phyloP scores from a whole-genome alignment of 2,329 filamentous ascomycete species.

The Fusarium sp. region DNA sequence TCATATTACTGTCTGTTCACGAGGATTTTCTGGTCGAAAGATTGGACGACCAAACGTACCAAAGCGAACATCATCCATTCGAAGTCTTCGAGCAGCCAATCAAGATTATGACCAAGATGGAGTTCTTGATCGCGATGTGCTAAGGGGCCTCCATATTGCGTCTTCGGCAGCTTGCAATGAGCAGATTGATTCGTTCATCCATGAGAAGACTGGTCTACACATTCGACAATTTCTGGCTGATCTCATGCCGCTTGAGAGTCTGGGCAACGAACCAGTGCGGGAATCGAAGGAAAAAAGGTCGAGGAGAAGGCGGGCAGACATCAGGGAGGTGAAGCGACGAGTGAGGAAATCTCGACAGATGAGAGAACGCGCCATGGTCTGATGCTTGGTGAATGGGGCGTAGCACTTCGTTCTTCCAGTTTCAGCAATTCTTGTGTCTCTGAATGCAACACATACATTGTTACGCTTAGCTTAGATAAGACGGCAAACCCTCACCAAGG shows the following conservation, averaged over 20 bases:
- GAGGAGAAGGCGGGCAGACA: slow-evolving; percentile 46
- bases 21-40: slow-evolving; percentile 39
- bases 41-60: slow-evolving; percentile 50
- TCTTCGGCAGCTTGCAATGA: slow-evolving; percentile 67
- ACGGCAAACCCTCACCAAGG: neutral
- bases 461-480: neutral
- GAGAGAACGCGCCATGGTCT: slow-evolving; percentile 16
- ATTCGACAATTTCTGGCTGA: slow-evolving; percentile 66
- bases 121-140: slow-evolving; percentile 62
- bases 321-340: slow-evolving; percentile 51
- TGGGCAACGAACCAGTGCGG: slow-evolving; percentile 48
- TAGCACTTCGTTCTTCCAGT: slow-evolving; percentile 6
- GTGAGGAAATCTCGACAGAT: slow-evolving; percentile 49
- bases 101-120: slow-evolving; percentile 50
- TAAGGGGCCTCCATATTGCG: slow-evolving; percentile 65
- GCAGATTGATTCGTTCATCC: slow-evolving; percentile 62
- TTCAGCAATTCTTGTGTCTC: slow-evolving; percentile 1
- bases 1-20: slow-evolving; percentile 44
- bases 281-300: slow-evolving; percentile 43
- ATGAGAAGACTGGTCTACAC: slow-evolving; percentile 61
- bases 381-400: neutral
- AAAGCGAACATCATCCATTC: slow-evolving; percentile 50
- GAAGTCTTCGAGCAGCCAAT: slow-evolving; percentile 32
- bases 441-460: slow-evolving; percentile 3
- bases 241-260: slow-evolving; percentile 60